Conservation (phyloP, 1,284 basidiomycete species). For the Fistulinella staudtii region DNA sequence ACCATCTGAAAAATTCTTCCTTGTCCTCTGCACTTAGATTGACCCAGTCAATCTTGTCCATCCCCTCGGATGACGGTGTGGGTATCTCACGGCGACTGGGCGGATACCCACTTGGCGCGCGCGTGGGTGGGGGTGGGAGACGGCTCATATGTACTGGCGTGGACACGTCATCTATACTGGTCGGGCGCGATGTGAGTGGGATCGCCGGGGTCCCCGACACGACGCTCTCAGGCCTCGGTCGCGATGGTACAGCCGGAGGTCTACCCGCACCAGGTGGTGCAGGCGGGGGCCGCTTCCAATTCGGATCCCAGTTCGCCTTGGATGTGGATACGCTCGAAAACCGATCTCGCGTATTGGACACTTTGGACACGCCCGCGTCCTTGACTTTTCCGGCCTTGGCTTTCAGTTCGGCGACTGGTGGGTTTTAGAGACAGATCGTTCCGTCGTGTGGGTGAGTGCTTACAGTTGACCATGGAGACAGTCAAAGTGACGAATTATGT, state of each 20-base stretch:
- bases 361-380: constrained; percentile 47
- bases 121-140: constrained; percentile 15
- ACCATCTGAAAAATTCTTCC: constrained; percentile 65
- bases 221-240: constrained; percentile 12
- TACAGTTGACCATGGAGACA: constrained; percentile 29
- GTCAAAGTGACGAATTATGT: too few species aligned
- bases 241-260: constrained; percentile 18
- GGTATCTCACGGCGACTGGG: constrained; percentile 8
- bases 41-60: constrained; percentile 56
- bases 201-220: constrained; percentile 1
- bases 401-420: constrained; percentile 58
- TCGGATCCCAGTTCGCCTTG: constrained; percentile 59
- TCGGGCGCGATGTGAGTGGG: constrained; percentile 7
- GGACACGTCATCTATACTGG: neutral
- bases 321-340: constrained; percentile 53
- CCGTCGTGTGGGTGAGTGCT: constrained; percentile 7
- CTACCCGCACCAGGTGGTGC: constrained; percentile 3
- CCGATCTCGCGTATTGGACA: constrained; percentile 54
- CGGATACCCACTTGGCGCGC: constrained; percentile 23
- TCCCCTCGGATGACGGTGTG: neutral
- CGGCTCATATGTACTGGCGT: neutral
- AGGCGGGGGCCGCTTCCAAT: constrained; percentile 23
- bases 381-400: constrained; percentile 59
- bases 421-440: neutral
- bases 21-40: constrained; percentile 66